Base-by-base conservation (phyloP, 1,139 yeast species). In the Spathaspora sp. region DNA sequence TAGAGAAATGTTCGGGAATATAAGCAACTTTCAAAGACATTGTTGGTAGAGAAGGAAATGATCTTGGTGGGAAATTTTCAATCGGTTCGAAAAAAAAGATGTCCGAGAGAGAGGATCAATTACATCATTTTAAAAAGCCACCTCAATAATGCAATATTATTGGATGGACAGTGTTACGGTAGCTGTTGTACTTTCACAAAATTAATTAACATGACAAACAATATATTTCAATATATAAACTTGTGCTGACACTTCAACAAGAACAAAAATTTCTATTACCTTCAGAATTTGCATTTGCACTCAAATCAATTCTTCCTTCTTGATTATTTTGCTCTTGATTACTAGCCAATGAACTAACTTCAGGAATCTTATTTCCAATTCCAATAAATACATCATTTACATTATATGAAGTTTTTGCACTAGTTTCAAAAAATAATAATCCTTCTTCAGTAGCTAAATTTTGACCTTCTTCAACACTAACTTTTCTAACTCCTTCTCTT, bases 1-100 rank as follows among this genome's bases (percentile, higher is more conserved):
- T 86, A 39, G 93, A 82, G 60, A 89, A 90, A 62, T 90, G 97
- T 64, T 90, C 97, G 2, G 97, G 97, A 43, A 90, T 83, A 65
- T 82, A 87, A 5, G 96, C 97, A 18, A 90, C 86, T 60, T 70
- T 81, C 37, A 60, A 48, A 27, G 40, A 20, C 39, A 37, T 37
- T 6, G 5, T 42, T 6, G 43, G 5, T 25, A 27, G 10, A 27
- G 23, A 18, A 27, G 25, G 8, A n/a, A 11, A 18, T 11, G 16
- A n/a, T 7, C 7, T 16, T 25, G 13, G 7, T 13, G 16, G 25
- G 18, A 18, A 29, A 2, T 25, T 18, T 15, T 13, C 24, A 27
- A 2, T 13, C 4, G 42, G 25, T 24, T n/a, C 4, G 9, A 37
- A 25, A 24, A 34, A 25, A 27, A 42, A 36, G 26, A 10, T 11